These are phyloP conservation scores for Trypanosoma rangeli DNA, from an alignment of 208 protist species.

Conservation along the genomic window DNA sequence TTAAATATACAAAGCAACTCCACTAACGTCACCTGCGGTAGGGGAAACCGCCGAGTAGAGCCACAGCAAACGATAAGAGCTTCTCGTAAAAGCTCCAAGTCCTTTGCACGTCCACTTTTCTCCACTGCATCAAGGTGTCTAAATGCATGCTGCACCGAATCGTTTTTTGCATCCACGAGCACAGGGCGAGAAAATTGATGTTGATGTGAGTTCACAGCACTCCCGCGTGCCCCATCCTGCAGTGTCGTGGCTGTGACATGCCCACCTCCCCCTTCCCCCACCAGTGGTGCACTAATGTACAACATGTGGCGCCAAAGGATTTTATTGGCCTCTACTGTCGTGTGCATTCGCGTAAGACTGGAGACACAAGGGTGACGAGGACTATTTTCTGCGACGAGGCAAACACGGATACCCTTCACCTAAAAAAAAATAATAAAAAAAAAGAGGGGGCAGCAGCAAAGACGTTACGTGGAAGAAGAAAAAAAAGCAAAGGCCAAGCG, in stretches of 20 bases:
- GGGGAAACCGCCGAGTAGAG: conserved; percentile 12
- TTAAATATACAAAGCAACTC: conserved; percentile 22
- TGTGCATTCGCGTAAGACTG: neutral
- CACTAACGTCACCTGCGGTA: conserved; percentile 22
- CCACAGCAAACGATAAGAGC: conserved; percentile 22
- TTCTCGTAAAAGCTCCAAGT: conserved; percentile 8
- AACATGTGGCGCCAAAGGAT: conserved; percentile 27
- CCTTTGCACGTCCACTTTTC: neutral
- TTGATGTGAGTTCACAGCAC: conserved; percentile 1
- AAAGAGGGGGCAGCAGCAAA: too few relatives aligned
- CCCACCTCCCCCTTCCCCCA: neutral
- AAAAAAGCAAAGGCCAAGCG: neutral
- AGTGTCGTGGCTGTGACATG: neutral
- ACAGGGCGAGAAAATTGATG: conserved; percentile 17
- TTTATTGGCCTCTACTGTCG: conserved; percentile 12
- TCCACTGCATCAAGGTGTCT: conserved; percentile 20
- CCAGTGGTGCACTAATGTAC: conserved; percentile 17
- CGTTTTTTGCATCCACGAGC: conserved; percentile 15
- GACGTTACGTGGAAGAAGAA: neutral
- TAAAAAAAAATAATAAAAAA: neutral
- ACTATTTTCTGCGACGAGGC: neutral
- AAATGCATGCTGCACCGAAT: conserved; percentile 21
- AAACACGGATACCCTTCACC: neutral
- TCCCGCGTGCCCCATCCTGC: neutral
- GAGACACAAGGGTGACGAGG: neutral